Evolutionary conservation across 352 stramenopile genomes (phyloP).

Genomic region (Globisporangium cederbergense): DNA sequence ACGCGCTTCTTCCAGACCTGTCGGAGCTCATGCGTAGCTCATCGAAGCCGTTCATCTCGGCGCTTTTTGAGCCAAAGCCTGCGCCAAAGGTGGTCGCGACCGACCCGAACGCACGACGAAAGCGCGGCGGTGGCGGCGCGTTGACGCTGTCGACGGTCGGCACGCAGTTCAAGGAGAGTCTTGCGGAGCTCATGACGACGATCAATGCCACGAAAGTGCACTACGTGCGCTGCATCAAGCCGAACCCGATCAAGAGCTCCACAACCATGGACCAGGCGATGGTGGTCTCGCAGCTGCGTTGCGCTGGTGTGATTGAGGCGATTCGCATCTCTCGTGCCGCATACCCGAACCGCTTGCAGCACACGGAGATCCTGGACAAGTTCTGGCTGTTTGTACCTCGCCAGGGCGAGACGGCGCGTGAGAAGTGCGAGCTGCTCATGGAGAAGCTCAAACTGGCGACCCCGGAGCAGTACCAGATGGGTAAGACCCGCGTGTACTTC

Average conservation of each 20-base stretch:
- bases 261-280: constrained; percentile 89
- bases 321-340: constrained; percentile 97
- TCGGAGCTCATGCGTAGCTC: constrained; percentile 85
- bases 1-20: constrained; percentile 92
- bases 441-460: constrained; percentile 71
- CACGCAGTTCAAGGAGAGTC: constrained; percentile 93
- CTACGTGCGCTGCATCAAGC: constrained; percentile 99
- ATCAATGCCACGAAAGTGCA: constrained; percentile 95
- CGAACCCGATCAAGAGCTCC: constrained; percentile 95
- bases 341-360: constrained; percentile 97
- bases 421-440: constrained; percentile 79
- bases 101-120: constrained; percentile 34
- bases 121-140: constrained; percentile 49
- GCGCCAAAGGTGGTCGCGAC: constrained; percentile 34
- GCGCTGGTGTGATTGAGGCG: constrained; percentile 98
- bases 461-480: constrained; percentile 84
- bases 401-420: constrained; percentile 41
- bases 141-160: constrained; percentile 72
- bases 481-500: constrained; percentile 87
- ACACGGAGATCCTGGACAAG: constrained; percentile 82
- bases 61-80: constrained; percentile 71
- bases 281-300: constrained; percentile 95
- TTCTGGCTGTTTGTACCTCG: constrained; percentile 81
- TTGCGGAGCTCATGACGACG: constrained; percentile 93
- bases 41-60: constrained; percentile 61